Base-by-base conservation (phyloP, 2,329 filamentous ascomycete genomes). In the Botryotinia convoluta region DNA sequence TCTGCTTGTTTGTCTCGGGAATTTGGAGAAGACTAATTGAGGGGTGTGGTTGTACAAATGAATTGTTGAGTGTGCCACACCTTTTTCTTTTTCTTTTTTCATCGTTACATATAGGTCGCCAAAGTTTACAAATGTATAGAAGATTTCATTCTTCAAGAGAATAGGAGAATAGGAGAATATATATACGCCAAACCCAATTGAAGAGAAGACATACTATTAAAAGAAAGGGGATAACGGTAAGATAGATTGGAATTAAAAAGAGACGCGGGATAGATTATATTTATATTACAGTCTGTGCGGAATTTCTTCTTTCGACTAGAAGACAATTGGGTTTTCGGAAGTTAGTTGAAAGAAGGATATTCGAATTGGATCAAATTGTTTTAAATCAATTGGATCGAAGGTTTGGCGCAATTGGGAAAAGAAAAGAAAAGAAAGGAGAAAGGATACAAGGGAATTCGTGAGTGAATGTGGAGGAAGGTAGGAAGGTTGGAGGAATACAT, bases 261-360 rank as follows among this genome's bases (percentile, higher is more conserved):
- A 51, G 32, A 20, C 32, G 44, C 63, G 22, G 63, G 22, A 67
- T 37, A 35, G 35, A 67, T 67, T 51, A 10, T 51, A 67, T 51
- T 48, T 67, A 67, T 67, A 67, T 67, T 67, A 29, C 64, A 26
- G 64, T 67, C 64, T 39, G 64, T 67, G 64, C 32, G 45, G 45
- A 54, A 20, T 67, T 67, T 54, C 64, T 67, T 67, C 45, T 67
- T 54, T 54, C 35, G 22, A 54, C 35, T 16, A 16, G 22, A 35
- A 48, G 42, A 35, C 45, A 65, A 35, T 65, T 67, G 64, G 16
- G 3, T 39, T 67, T 29, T 54, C 60, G 8, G 16, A 42, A 20
- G 60, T 54, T 39, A 39, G 51, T 37, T 29, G 37, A 10, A 51
- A 26, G 32, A 54, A 22, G 64, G 26, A n/a, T 20, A 67, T 37